Evolutionary conservation across 2,329 filamentous ascomycete genomes (phyloP).

Genomic region (Exophiala sp.): DNA sequence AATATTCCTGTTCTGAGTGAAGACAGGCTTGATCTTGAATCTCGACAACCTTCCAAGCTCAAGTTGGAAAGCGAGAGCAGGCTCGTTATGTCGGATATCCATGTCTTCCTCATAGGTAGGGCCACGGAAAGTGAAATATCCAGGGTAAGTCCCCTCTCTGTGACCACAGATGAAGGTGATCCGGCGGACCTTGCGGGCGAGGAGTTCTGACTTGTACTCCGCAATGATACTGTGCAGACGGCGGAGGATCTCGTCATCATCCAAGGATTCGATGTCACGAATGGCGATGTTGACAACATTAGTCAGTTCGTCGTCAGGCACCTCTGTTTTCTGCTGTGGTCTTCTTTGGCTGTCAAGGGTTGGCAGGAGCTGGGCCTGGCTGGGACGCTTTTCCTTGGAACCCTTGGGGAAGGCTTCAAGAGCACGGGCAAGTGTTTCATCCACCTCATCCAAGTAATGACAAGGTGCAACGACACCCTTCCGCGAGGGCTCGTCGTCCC

Average conservation of each 20-base stretch:
- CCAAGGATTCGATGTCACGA: constrained; percentile 74
- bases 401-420: constrained; percentile 70
- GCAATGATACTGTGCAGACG: constrained; percentile 71
- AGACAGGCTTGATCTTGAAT: constrained; percentile 97
- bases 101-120: constrained; percentile 83
- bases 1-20: constrained; percentile 98
- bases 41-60: constrained; percentile 89
- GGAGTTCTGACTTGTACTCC: constrained; percentile 75
- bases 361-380: constrained; percentile 57
- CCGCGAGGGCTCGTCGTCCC: constrained; percentile 63
- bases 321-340: constrained; percentile 47
- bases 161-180: constrained; percentile 95
- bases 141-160: constrained; percentile 88
- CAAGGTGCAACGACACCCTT: constrained; percentile 94
- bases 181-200: constrained; percentile 74
- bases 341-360: constrained; percentile 70
- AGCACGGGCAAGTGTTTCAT: constrained; percentile 77
- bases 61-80: constrained; percentile 95
- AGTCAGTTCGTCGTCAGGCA: constrained; percentile 69
- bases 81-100: constrained; percentile 95
- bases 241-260: constrained; percentile 72
- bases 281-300: constrained; percentile 91
- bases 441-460: constrained; percentile 86
- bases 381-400: constrained; percentile 51
- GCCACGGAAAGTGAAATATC: constrained; percentile 97